Percentiles rank a stretch among this genome's conserved stretches.
phyloP scores from a whole-genome alignment of 495 filamentous ascomycete genomes.

The Neurospora intermedia region DNA sequence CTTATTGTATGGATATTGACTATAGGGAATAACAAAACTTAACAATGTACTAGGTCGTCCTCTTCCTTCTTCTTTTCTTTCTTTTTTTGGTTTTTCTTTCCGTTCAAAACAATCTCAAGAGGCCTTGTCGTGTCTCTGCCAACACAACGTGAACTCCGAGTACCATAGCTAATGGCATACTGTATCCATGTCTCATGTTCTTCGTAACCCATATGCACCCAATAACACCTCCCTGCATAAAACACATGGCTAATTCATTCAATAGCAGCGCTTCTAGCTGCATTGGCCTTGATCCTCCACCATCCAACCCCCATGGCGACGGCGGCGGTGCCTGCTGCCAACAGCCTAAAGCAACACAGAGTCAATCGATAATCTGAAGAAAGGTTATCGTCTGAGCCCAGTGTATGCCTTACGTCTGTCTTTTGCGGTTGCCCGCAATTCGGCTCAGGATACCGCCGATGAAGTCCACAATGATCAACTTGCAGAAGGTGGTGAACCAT shows the following conservation, averaged over 20 bases:
- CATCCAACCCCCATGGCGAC: constrained; percentile 6
- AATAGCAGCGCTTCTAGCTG: not conserved
- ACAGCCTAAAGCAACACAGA: constrained; percentile 8
- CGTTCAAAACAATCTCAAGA: not conserved
- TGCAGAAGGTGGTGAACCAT: constrained; percentile 21
- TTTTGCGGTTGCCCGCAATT: constrained; percentile 11
- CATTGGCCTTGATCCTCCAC: constrained; percentile 5
- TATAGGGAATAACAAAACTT: not conserved
- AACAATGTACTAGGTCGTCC: not conserved
- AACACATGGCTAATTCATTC: not conserved
- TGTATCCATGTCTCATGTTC: constrained; percentile 1
- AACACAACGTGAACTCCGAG: not conserved
- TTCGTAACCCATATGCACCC: not conserved
- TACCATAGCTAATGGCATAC: not conserved
- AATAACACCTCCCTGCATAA: not conserved
- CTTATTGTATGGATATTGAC: not conserved
- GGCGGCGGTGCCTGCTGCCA: constrained; percentile 9
- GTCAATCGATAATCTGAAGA: constrained; percentile 9
- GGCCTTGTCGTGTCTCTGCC: not conserved
- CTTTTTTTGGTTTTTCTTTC: not conserved
- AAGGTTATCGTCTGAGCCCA: not conserved
- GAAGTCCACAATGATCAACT: constrained; percentile 22
- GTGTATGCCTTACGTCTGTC: constrained; percentile 14
- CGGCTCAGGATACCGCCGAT: constrained; percentile 19
- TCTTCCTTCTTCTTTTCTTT: not conserved